Evolutionary conservation across 2,329 filamentous ascomycete species (phyloP), one percentile per base, ranked within the genome.

Genomic region (Helicocarpus griseus): DNA sequence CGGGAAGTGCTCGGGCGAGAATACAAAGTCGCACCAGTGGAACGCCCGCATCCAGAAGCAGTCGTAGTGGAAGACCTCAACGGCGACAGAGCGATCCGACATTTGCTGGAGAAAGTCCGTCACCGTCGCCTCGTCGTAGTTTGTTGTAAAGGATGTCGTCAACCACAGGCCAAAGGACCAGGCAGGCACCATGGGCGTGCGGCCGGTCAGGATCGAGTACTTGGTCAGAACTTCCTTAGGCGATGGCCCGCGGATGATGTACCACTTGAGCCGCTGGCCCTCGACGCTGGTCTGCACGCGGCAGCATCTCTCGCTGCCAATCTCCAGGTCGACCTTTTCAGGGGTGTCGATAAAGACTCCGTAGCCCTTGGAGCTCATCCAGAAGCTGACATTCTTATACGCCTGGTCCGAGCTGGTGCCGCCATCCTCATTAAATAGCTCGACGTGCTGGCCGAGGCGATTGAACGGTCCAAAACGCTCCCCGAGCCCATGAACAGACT

Each of bases 91-190:
- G 4, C 79, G 75, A 47, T 74, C 69, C 55, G 73, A 74, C 80
- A 85, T 84, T 13, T 80, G 80, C 54, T 81, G 74, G 22, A 85
- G 73, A 63, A 84, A 84, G 14, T 26, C 24, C 35, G 70, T 77
- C 24, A 85, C 82, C 0, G 81, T 85, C 8, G 70, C 63, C 65
- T 85, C 81, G 56, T 83, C 80, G 59, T 85, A 86, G 51, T 77
- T 76, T 1, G 82, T 85, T 3, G 81, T 84, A 66, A 85, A 86
- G 54, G 78, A 83, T 1, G 84, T 87, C 51, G 78, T 85, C n/a
- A 87, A 73, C 83, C 83, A 86, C 8, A 86, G 72, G 0, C 83
- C 83, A 53, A 79, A 86, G 51, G 80, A 85, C 84, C 84, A 87
- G 39, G 75, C 76, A 0, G 84, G 84, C 5, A 85, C 75, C 46